Base-by-base conservation (phyloP, 352 stramenopile genomes). In the Phytophthora capsici region DNA sequence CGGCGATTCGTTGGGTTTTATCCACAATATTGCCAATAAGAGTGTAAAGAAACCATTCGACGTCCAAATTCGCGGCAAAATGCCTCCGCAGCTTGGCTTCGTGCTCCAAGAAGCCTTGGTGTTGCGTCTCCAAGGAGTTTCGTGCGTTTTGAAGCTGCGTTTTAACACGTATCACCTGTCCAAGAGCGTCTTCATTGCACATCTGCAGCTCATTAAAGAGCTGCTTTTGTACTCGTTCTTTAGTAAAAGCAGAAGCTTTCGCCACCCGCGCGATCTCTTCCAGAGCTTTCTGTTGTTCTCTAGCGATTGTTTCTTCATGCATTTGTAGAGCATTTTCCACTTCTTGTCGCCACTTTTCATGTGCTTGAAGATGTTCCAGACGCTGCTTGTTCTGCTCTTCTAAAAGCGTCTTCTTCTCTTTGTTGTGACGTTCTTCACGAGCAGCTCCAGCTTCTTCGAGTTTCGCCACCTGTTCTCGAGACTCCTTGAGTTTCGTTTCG, bases 11-110 rank as follows among this genome's bases (percentile, higher is more conserved):
- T 17, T 82, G 63, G 12, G 71, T 72, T 19, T 62, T 68, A 19
- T 90, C 83, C 5, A 88, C 71, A 2, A 88, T 67, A 19, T 59
- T 68, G 48, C 88, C 82, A 22, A 89, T 69, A 17, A 88, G 62
- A 0, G 17, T 38, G 5, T 58, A 34, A 23, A 92, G 22, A 23
- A 82, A 80, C 28, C 62, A 57, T 32, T 71, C 47, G 1, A 57
- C 53, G 10, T 70, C 54, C 16, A 64, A 23, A 9, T 68, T 66
- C 19, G 41, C 47, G 14, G 36, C 19, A 14, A 79, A 65, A n/a
- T 43, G n/a, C 0, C 41, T 28, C 3, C 45, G 51, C 1, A 78
- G 43, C 32, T 74, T 51, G 4, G 38, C 37, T 32, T 72, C 47
- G 26, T 65, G 38, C 45, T 60, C 13, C 8, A 62, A 41, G 30